Evolutionary conservation across 805 yeast genomes (phyloP).

Genomic region (Isabelozyma pseudorhagii): DNA sequence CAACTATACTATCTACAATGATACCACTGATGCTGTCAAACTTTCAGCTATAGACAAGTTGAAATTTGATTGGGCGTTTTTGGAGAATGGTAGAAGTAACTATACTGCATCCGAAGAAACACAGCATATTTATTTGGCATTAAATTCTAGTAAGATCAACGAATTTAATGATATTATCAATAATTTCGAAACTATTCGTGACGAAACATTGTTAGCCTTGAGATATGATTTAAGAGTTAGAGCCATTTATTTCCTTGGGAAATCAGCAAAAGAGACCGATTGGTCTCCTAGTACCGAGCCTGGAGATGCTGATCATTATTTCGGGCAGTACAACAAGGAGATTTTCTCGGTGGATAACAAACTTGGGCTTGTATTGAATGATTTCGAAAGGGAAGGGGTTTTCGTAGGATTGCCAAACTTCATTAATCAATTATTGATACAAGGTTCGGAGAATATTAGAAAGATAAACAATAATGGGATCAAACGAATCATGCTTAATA

Average conservation of each 20-base stretch:
- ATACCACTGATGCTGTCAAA: conserved; percentile 9
- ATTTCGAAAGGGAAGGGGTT: conserved; percentile 25
- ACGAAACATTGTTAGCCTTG: conserved; percentile 43
- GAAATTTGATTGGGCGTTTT: conserved; percentile 39
- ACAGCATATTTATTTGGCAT: conserved; percentile 27
- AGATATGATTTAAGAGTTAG: conserved; percentile 57
- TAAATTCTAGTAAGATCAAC: conserved; percentile 24
- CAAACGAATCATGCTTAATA: conserved; percentile 55
- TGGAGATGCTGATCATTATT: conserved; percentile 57
- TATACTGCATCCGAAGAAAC: conserved; percentile 14
- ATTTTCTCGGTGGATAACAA: conserved; percentile 45
- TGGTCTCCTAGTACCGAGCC: conserved; percentile 53
- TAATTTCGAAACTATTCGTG: conserved; percentile 32
- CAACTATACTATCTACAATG: conserved; percentile 20
- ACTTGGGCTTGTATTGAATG: conserved; percentile 33
- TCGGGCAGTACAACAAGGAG: conserved; percentile 50
- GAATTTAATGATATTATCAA: conserved; percentile 36
- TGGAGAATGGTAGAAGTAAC: conserved; percentile 33
- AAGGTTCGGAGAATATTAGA: conserved; percentile 48
- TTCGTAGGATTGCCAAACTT: conserved; percentile 48
- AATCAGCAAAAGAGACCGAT: conserved; percentile 44
- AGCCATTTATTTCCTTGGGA: conserved; percentile 49
- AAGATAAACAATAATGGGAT: conserved; percentile 58
- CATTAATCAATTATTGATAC: conserved; percentile 50
- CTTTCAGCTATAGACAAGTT: conserved; percentile 28